Evolutionary conservation across 768 basidiomycete genomes (phyloP).

Genomic region (Serendipita sp.): DNA sequence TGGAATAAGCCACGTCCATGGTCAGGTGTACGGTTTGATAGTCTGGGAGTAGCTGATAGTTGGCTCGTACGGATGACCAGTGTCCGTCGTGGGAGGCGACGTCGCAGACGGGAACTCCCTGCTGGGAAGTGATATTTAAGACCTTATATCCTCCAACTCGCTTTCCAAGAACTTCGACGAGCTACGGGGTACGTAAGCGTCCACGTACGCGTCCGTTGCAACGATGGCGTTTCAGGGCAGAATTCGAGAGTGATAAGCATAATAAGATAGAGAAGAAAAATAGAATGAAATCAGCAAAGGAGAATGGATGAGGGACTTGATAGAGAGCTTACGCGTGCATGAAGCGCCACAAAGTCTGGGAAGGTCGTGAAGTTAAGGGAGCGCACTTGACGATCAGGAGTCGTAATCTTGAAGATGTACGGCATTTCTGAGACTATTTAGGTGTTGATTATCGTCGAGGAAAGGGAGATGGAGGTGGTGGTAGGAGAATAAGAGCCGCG

Average conservation of each 20-base stretch:
- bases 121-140: not conserved
- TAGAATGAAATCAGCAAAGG: not conserved
- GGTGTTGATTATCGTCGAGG: no score
- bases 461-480: no score
- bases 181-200: not conserved
- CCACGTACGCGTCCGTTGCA: not conserved
- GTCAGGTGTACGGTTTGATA: not conserved
- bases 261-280: not conserved
- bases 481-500: not conserved
- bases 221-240: not conserved
- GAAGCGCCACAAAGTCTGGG: conserved; percentile 3
- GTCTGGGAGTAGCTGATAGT: not conserved
- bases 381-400: not conserved
- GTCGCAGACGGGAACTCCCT: conserved; percentile 5
- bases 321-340: conserved; percentile 2
- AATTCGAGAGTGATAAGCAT: not conserved
- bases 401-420: not conserved
- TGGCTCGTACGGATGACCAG: conserved; percentile 2
- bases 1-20: not conserved
- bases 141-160: conserved; percentile 3
- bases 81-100: conserved; percentile 3
- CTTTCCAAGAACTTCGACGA: conserved; percentile 1
- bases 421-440: not conserved
- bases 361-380: not conserved
- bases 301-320: not conserved